Evolutionary conservation across 768 basidiomycete species (phyloP).

Genomic region (Lactarius quietus): DNA sequence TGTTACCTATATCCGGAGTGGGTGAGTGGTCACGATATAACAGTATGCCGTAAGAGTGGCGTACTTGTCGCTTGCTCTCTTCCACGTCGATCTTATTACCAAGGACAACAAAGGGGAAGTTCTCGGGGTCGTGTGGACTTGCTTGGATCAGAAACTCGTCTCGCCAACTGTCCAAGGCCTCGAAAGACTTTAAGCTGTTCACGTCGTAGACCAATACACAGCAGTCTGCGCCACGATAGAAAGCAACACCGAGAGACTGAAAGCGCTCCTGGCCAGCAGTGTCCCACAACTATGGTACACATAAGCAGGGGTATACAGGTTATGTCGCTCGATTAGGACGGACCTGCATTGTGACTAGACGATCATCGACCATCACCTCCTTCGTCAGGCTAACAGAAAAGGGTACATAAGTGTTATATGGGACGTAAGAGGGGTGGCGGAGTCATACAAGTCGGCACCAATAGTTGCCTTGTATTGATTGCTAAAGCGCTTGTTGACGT

Average conservation of each 20-base stretch:
- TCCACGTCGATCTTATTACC: constrained; percentile 99
- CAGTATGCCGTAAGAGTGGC: constrained; percentile 21
- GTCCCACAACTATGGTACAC: constrained; percentile 84
- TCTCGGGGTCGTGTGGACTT: constrained; percentile 97
- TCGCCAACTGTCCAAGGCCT: constrained; percentile 98
- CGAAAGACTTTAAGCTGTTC: constrained; percentile 97
- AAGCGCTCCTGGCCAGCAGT: constrained; percentile 99
- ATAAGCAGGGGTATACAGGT: neutral
- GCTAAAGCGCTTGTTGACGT: constrained; percentile 99
- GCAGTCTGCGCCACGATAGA: constrained; percentile 98
- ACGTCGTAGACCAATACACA: constrained; percentile 99
- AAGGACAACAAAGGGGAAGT: constrained; percentile 98
- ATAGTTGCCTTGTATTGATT: constrained; percentile 99
- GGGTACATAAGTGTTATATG: constrained; percentile 3
- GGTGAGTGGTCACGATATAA: neutral
- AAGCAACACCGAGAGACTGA: constrained; percentile 97
- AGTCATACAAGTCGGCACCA: constrained; percentile 88
- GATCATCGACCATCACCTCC: constrained; percentile 98
- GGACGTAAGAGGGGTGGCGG: constrained; percentile 27
- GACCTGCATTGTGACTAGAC: constrained; percentile 98
- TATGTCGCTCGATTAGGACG: constrained; percentile 23
- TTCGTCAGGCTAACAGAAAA: constrained; percentile 71
- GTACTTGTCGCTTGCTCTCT: constrained; percentile 94
- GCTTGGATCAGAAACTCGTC: constrained; percentile 99
- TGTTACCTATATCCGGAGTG: constrained; percentile 60